Base-by-base conservation (phyloP, 2,329 filamentous ascomycete genomes). In the Thermomyces lanuginosus region DNA sequence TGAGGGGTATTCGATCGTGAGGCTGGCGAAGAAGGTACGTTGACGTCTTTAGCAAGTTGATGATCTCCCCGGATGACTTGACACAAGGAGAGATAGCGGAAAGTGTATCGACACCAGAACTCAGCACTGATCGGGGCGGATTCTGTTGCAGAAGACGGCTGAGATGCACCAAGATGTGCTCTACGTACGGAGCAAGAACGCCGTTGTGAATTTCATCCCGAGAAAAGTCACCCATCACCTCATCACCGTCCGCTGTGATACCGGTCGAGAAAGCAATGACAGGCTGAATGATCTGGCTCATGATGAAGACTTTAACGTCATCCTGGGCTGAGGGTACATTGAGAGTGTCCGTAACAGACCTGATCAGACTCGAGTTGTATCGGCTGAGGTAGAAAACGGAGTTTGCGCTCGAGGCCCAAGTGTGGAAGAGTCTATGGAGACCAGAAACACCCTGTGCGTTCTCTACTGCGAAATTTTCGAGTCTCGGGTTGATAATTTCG, bases 381-480 rank as follows among this genome's bases (percentile, higher is more conserved):
- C 66, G 51, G 8, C 76, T 68, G 5, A 98, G 62, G 40, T 89
- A 80, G 5, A 73, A 45, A 1, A 75, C 72, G 1, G 72, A 75
- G 34, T 63, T 65, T 0, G 70, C 61, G 12, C 76, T 64, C 31
- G 67, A 66, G 3, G 81, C 75, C 79, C 86, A 92, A 1, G 77
- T 78, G 3, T 71, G 72, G 36, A 98, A 72, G 4, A 98, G 61
- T 35, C 76, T 74, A 34, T 93, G 65, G 21, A 83, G 67, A 9
- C 76, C 79, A 2, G 89, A 95, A 5, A 93, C 63, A 8, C 82
- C 81, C 46, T 98, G 84, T 0, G 82, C 78, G 22, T 81, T 92
- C 55, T 98, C 89, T 4, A 69, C 62, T 0, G 83, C 71, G 28
- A 98, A 69, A 31, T 78, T 80, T 2, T 76, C 67, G 10, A 95